Evolutionary conservation across 345 rosid species (phyloP).

Genomic region (Orychophragmus violaceus): DNA sequence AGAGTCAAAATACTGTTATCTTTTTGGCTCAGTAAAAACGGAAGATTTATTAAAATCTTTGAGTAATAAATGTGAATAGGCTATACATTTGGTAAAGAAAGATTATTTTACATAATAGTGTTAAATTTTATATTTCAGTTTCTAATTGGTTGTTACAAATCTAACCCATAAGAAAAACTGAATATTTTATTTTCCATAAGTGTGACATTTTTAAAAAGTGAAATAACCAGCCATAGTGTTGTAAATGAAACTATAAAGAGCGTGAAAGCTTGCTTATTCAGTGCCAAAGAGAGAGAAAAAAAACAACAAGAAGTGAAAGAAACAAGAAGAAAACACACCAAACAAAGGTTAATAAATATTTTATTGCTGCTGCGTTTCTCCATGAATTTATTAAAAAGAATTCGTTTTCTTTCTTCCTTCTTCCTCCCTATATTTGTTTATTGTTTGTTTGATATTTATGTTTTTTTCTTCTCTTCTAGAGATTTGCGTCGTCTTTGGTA

Average conservation of each 20-base stretch:
- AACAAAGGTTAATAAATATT: slow-evolving; percentile 16
- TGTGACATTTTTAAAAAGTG: no score
- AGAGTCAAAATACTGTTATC: slow-evolving; percentile 15
- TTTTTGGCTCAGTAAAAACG: background rate
- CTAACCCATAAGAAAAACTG: background rate
- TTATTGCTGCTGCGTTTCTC: slow-evolving; percentile 1
- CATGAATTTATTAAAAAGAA: slow-evolving; percentile 1
- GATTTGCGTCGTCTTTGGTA: slow-evolving; percentile 27
- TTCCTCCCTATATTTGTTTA: slow-evolving; percentile 15
- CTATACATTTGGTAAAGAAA: background rate
- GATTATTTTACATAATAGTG: background rate
- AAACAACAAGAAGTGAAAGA: background rate
- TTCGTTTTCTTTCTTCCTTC: slow-evolving; percentile 1
- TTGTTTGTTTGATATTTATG: slow-evolving; percentile 6
- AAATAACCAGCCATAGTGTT: background rate
- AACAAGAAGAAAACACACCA: background rate
- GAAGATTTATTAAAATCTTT: background rate
- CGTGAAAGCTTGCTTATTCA: slow-evolving; percentile 15
- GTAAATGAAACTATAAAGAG: slow-evolving; percentile 24
- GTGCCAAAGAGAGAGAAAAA: background rate
- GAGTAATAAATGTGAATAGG: background rate
- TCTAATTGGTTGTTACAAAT: background rate
- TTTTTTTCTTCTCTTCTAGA: slow-evolving; percentile 2
- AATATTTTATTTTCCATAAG: slow-evolving; percentile 9
- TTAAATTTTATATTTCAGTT: background rate